Evolutionary conservation across 441 rosid species (phyloP), one percentile per base, ranked within the genome.

Genomic region (Euphorbia neoarborescens): DNA sequence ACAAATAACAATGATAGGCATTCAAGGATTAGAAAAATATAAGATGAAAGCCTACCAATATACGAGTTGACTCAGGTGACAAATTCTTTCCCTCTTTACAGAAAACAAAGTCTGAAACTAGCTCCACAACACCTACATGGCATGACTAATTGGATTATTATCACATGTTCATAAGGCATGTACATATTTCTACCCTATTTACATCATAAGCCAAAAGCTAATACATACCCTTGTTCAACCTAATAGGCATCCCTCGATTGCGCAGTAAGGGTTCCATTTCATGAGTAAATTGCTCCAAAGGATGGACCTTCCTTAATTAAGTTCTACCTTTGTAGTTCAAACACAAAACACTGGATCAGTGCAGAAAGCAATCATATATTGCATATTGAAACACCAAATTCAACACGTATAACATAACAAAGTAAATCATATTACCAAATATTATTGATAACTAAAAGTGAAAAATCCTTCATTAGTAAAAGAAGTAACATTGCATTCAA

Each of bases 191-290:
- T 20, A 71, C 5, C 4, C 2, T 20, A 71, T 14, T 9, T 62
- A 40, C 10, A 50, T 51, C 51, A 66, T 22, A 62, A 66, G 53
- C 56, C 35, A 10, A 64, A 74, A 46, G 59, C 46, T 57, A 72
- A 22, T 6, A 44, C 38, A 34, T 53, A 94, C 99, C 97, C 85
- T 82, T 87, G 85, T 90, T 95, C 80, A 95, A 82, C 66, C 98
- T 85, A 73, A 95, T 98, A 73, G 98, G 99, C 92, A 95, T 75
- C 53, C 95, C 97, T 82, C 89, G 99, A 76, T 90, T 92, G 66
- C 98, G 90, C 71, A 92, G 72, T 66, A 88, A 82, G 5, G 99
- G 99, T 81, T 95, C 99, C 99, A 95, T 92, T 75, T 95, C 99
- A 86, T 90, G 98, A 7, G 97, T 83, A 81, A 95, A 92, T 77